Evolutionary conservation across 2,329 filamentous ascomycete genomes (phyloP).

Genomic region (Diaporthe eres): DNA sequence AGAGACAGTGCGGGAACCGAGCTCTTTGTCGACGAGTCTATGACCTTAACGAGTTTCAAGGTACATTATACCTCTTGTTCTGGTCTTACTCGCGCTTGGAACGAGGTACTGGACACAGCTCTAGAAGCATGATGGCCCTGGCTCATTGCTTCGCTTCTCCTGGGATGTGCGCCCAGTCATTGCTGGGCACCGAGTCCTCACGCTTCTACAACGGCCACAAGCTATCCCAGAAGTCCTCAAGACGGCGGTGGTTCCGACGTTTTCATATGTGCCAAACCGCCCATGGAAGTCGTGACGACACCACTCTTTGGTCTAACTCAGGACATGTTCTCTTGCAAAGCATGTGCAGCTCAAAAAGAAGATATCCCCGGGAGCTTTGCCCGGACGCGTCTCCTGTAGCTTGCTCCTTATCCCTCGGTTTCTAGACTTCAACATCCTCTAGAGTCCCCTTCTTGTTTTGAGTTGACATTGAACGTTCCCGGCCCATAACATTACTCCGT

Average conservation of each 20-base stretch:
- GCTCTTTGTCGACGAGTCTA: constrained; percentile 19
- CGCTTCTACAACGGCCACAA: background rate
- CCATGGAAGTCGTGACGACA: constrained; percentile 40
- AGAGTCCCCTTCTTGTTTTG: background rate
- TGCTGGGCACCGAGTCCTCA: background rate
- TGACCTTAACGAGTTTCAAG: constrained; percentile 17
- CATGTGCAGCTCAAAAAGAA: constrained; percentile 28
- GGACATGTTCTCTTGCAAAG: background rate
- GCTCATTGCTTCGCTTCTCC: background rate
- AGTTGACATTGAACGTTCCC: background rate
- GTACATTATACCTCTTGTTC: constrained; percentile 13
- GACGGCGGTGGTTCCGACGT: constrained; percentile 24
- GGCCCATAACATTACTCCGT: background rate
- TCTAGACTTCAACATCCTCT: constrained; percentile 1
- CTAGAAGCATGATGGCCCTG: background rate
- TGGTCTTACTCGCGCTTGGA: background rate
- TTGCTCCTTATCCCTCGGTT: background rate
- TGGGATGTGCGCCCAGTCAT: background rate
- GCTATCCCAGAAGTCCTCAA: constrained; percentile 13
- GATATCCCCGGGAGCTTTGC: background rate
- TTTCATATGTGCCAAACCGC: constrained; percentile 19
- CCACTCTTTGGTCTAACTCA: constrained; percentile 10
- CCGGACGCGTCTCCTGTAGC: background rate
- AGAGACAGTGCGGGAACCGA: background rate
- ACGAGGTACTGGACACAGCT: background rate